These are phyloP conservation scores for Hypoxylon lienhwacheense DNA, from an alignment of 495 filamentous ascomycete genomes.

Conservation along the genomic window DNA sequence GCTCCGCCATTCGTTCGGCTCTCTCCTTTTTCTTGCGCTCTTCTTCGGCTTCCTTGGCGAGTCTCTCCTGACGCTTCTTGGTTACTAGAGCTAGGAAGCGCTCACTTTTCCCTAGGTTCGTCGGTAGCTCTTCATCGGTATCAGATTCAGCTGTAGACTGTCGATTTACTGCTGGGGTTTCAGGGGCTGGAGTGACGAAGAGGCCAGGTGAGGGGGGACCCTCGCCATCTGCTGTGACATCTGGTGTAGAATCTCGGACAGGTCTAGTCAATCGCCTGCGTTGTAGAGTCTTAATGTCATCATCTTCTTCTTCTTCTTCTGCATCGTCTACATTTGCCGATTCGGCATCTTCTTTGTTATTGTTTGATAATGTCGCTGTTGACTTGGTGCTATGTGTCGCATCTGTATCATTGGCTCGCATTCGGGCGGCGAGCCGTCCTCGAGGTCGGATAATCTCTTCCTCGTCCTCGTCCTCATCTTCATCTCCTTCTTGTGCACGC, in stretches of 20 bases:
- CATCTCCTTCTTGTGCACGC: constrained; percentile 23
- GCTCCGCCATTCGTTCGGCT: constrained; percentile 40
- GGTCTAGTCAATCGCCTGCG: constrained; percentile 37
- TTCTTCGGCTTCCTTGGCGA: constrained; percentile 63
- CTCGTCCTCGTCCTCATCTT: constrained; percentile 50
- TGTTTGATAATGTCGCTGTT: constrained; percentile 16
- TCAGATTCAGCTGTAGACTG: constrained; percentile 41
- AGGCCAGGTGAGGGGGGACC: constrained; percentile 35
- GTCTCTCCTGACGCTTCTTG: constrained; percentile 68
- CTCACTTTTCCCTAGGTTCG: constrained; percentile 51
- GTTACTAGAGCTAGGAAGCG: constrained; percentile 70
- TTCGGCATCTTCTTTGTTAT: background rate
- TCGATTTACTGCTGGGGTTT: constrained; percentile 22
- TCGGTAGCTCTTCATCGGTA: constrained; percentile 50
- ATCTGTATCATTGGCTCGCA: constrained; percentile 51
- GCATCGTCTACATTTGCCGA: constrained; percentile 19
- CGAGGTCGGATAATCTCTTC: constrained; percentile 61
- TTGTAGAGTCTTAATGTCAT: constrained; percentile 35
- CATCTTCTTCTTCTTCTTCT: constrained; percentile 38
- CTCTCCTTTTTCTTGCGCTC: constrained; percentile 55
- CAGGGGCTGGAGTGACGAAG: constrained; percentile 47
- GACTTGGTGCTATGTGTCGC: constrained; percentile 2
- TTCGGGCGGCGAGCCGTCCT: constrained; percentile 70
- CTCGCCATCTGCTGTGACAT: constrained; percentile 18
- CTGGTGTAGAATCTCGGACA: constrained; percentile 43